Percentiles rank a stretch among this genome's conserved stretches.
phyloP scores from a whole-genome alignment of 768 basidiomycete species.

The Calvatia gigantea region DNA sequence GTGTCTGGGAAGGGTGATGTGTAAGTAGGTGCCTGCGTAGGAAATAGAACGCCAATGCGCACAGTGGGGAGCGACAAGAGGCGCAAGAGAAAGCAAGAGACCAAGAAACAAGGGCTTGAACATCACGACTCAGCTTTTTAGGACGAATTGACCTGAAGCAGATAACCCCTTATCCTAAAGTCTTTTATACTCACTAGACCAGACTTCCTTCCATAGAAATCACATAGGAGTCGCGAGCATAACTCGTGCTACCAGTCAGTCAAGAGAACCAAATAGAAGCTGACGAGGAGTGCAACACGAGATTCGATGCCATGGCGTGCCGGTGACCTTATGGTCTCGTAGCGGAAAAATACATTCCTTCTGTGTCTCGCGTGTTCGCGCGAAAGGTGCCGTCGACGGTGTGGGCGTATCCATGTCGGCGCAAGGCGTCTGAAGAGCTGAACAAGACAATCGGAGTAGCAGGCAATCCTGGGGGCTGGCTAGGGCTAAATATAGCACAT shows the following conservation, averaged over 20 bases:
- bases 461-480: not conserved
- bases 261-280: not conserved
- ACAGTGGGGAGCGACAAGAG: constrained; percentile 26
- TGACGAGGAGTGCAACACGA: too few species aligned
- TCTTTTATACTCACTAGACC: not conserved
- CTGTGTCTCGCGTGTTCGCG: too few species aligned
- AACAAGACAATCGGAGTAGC: too few species aligned
- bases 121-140: not conserved
- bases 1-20: constrained; percentile 30
- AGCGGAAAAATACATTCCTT: too few species aligned
- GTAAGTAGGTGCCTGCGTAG: not conserved
- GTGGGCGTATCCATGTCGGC: too few species aligned
- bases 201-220: too few species aligned
- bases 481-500: not conserved
- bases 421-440: too few species aligned
- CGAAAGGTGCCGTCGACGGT: too few species aligned
- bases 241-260: not conserved
- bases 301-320: too few species aligned
- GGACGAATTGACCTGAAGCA: not conserved
- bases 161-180: not conserved
- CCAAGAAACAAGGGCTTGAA: not conserved
- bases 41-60: constrained; percentile 3
- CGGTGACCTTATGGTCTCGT: too few species aligned
- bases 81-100: constrained; percentile 19
- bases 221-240: too few species aligned